Evolutionary conservation across 441 rosid genomes (phyloP), one percentile per base, ranked within the genome.

Genomic region (Pelargonium fulgidum): DNA sequence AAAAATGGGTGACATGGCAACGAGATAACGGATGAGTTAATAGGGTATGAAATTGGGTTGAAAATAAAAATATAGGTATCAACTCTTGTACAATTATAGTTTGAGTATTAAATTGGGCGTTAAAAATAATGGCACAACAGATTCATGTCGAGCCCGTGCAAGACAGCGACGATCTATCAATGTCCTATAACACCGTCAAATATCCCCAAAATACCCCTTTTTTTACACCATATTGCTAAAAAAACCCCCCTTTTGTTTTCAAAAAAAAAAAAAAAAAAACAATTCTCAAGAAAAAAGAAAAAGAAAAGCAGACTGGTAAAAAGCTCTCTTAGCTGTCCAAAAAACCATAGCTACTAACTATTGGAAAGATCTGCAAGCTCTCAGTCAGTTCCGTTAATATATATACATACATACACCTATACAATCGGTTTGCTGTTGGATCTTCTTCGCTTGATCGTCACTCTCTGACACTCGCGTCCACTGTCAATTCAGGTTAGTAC

Each of bases 401-500:
- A 24, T 24, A 14, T 20, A 6, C 16, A 52, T 52, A 14, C 59
- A 8, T 14, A 52, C 59, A n/a, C 59, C 6, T 16, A 54, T 17
- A 54, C 61, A 17, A 7, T 54, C 24, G 61, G 61, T 54, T 54
- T 24, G 24, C 61, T 16, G 61, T 7, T 5, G 22, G 61, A 54
- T 54, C 61, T 14, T 19, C 59, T n/a, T 52, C 6, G 59, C 59
- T 52, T 22, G 1, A 52, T 52, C 59, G 20, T 52, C 59, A n/a
- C 59, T 19, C 4, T 7, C 59, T 52, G 59, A 52, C 19, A 29
- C 36, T 29, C 36, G 36, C 36, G 36, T 29, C 36, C 36, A 29
- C 36, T 29, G 36, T 29, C 36, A 29, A 66, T 68, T 72, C 72
- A 79, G 82, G 80, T 76, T 14, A 69, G 77, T 67, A 42, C 45